Base-by-base conservation (phyloP, 1,139 yeast species). In the Wickerhamomyces sp. region DNA sequence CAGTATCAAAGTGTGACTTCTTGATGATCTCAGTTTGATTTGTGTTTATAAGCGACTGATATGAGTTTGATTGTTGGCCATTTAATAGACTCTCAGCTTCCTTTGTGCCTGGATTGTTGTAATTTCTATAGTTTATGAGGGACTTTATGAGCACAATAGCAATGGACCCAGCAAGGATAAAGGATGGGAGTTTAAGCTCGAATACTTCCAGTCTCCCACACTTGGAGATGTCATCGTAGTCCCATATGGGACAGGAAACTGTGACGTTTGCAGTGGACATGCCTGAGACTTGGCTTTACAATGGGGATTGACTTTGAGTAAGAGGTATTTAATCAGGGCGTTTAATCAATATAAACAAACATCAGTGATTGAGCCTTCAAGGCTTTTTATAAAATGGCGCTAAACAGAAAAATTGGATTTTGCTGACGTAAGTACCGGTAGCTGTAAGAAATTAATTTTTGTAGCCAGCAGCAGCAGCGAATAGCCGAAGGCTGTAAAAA, bases 181-280 rank as follows among this genome's bases (percentile, higher is more conserved):
- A 3, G 6, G 51, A 29, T 8, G 67, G 64, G 32, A 55, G 32
- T 26, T 52, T 40, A 6, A 49, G 48, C 44, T 61, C 60, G 23
- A 63, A 32, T 29, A 51, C 45, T 23, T 42, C 48, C 10, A 50
- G 40, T 30, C 66, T 56, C 1, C 61, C 65, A 39, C 62, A 61
- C 7, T 42, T 33, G 0, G 66, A 57, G 14, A 65, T 33, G 54
- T 73, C 77, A 50, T 72, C 76, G 35, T 58, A 59, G 39, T 60
- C 53, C 76, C 76, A 72, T 18, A 63, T 44, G 30, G 52, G 50
- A 41, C 53, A 50, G 8, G 40, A 37, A 27, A 39, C 27, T 34
- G 33, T 18, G 33, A 46, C 26, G 50, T 45, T 30, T 36, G n/a
- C 7, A 23, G 9, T 5, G 23, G 23, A 18, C 23, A 18, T 18